These are phyloP conservation scores for Ceratocystis albifundus DNA, from an alignment of 2,329 filamentous ascomycete genomes.

Conservation along the genomic window DNA sequence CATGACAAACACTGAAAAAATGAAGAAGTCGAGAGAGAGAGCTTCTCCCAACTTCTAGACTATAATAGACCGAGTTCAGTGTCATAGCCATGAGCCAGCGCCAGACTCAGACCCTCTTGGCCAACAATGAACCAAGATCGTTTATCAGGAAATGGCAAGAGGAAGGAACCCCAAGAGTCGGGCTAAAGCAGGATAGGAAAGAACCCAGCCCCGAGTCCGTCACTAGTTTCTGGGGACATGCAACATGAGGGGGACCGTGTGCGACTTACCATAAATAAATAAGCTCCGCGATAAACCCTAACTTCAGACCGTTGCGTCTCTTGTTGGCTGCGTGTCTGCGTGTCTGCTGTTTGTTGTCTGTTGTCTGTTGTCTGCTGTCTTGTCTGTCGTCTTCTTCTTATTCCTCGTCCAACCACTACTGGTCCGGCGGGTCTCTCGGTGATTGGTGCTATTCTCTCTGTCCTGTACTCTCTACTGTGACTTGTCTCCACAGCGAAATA, in stretches of 20 bases:
- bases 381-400: no score
- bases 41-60: background rate
- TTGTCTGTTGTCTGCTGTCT: background rate
- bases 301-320: background rate
- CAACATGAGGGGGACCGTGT: constrained; percentile 5
- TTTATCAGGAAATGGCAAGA: constrained; percentile 2
- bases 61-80: background rate
- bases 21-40: background rate
- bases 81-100: background rate
- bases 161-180: background rate
- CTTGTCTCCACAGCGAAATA: background rate
- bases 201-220: constrained; percentile 6
- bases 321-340: background rate
- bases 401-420: no score
- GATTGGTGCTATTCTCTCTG: background rate
- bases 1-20: background rate
- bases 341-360: background rate
- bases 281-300: background rate
- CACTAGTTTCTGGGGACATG: background rate
- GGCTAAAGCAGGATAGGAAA: constrained; percentile 4
- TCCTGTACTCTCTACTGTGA: background rate
- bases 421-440: no score
- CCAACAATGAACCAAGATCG: background rate
- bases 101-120: background rate
- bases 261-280: constrained; percentile 11